These are phyloP conservation scores for Tagetes erecta DNA, from an alignment of 129 eudicot genomes.

Conservation along the genomic window DNA sequence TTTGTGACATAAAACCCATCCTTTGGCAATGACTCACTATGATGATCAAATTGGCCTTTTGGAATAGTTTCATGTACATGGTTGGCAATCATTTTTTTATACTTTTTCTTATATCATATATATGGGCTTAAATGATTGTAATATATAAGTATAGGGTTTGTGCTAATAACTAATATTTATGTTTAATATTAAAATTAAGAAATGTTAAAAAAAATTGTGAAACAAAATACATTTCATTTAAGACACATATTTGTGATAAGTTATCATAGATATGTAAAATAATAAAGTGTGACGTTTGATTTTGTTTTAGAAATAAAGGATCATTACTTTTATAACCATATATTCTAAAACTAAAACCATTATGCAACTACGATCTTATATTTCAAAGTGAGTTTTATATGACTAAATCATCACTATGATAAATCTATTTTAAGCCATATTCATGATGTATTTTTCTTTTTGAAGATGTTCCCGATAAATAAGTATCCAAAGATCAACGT, in stretches of 20 bases:
- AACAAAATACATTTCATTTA: neutral
- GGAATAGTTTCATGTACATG: slow-evolving; percentile 43
- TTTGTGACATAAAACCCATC: slow-evolving; percentile 44
- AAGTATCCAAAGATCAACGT: slow-evolving; percentile 28
- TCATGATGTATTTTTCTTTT: neutral
- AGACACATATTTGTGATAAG: neutral
- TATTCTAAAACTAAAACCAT: neutral
- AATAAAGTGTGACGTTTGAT: neutral
- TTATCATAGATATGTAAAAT: neutral
- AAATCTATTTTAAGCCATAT: slow-evolving; percentile 4
- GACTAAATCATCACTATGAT: neutral
- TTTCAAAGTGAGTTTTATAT: no score
- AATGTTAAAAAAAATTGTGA: neutral
- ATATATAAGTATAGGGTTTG: neutral
- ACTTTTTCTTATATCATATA: slow-evolving; percentile 17
- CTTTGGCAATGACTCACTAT: slow-evolving; percentile 36
- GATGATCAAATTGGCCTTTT: slow-evolving; percentile 39
- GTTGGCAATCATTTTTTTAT: slow-evolving; percentile 29
- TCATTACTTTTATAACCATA: neutral
- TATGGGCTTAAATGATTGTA: neutral
- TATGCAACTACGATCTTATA: neutral
- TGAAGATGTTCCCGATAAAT: slow-evolving; percentile 22
- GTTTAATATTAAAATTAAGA: neutral
- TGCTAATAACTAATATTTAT: neutral
- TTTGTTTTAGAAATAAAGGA: neutral